Evolutionary conservation across 1,284 basidiomycete species (phyloP), one percentile per base, ranked within the genome.

Genomic region (Apiotrichum veenhuisii): DNA sequence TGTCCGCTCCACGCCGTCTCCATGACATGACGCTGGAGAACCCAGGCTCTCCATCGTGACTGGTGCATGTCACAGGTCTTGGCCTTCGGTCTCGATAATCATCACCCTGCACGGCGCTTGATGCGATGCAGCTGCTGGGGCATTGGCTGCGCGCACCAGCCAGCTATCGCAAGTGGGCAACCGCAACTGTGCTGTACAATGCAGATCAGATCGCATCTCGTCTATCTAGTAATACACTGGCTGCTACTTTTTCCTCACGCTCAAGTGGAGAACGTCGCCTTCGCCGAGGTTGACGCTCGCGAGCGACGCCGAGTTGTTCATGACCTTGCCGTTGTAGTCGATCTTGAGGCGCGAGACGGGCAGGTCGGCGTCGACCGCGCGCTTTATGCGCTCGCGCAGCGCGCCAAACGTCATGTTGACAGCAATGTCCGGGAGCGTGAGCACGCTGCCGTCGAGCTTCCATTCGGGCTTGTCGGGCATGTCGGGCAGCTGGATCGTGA

Each of bases 281-380:
- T 92, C 89, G 72, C 92, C 91, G 64, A 96, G 71, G 71, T 96
- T 96, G 70, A 90, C 87, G 64, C 81, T 84, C 26, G 91, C 92
- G 64, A 96, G 83, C 51, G 89, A 87, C 60, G 84, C 85, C 56
- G 82, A 81, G 75, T 95, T 96, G 57, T 87, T 90, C 67, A 95
- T 81, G 80, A 91, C 87, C 77, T 89, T 91, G 44, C 85, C 85
- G 58, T 80, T 77, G 71, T 86, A 90, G 49, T 88, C 86, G 57
- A 91, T 73, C 68, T 89, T 81, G 67, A 95, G 87, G 58, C 84
- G 83, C 40, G 87, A 88, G 25, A 87, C 83, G n/a, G 88, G 82
- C 37, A 93, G 77, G 27, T 83, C 82, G 65, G 87, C 88, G 57
- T 86, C 88, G 25, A 88, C 85, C 47, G 85, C 82, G 63, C 85